Percentiles rank a stretch among this genome's conserved stretches.
Evolutionary conservation across 2,329 filamentous ascomycete genomes (phyloP).

Genomic region (Paraphoma sp.): DNA sequence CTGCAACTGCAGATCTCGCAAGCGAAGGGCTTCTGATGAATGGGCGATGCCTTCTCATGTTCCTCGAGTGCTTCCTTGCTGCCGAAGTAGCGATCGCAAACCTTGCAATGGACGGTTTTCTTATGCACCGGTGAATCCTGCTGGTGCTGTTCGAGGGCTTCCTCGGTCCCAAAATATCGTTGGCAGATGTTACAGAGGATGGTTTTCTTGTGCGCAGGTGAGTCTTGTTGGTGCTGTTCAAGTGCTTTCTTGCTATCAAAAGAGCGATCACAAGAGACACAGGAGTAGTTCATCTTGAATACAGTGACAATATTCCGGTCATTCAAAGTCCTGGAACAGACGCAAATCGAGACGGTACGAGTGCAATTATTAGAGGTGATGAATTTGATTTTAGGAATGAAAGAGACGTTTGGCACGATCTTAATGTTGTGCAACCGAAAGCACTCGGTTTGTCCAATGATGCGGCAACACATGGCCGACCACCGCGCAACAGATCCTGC

Average conservation of each 20-base stretch:
- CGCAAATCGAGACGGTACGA: neutral
- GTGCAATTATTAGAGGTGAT: neutral
- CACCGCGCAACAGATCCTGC: too few species aligned
- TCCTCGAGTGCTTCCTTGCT: neutral
- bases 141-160: neutral
- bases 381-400: neutral
- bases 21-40: conserved; percentile 2
- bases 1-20: conserved; percentile 5
- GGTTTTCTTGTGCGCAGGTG: neutral
- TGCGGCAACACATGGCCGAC: neutral
- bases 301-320: neutral
- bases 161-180: neutral
- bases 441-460: neutral
- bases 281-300: neutral
- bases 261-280: neutral
- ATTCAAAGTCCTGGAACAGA: neutral
- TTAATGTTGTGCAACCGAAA: neutral
- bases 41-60: neutral
- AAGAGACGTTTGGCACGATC: neutral
- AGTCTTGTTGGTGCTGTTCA: neutral
- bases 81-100: neutral
- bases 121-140: neutral
- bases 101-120: too few species aligned
- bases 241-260: neutral
- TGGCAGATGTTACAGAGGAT: too few species aligned